Base-by-base conservation (phyloP, 78 protist species). In the Thecamonas trahens region DNA sequence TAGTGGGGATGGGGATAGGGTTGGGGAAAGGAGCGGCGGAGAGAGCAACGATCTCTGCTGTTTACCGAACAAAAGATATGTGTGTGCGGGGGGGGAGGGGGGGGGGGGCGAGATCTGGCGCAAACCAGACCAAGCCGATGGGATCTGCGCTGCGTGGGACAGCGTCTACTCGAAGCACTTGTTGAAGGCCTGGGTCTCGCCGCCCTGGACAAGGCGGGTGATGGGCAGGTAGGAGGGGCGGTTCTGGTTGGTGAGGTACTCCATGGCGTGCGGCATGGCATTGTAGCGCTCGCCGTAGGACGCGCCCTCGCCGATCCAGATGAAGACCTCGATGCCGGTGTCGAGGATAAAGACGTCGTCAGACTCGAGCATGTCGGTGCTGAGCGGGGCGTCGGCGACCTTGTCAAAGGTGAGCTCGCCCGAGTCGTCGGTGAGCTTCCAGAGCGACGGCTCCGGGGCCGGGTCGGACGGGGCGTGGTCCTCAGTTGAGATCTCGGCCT, bases 251-350 rank as follows among this genome's bases (percentile, higher is more conserved):
- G 2, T 18, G 38, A 72, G 67, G 74, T 31, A 65, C n/a, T 57
- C 37, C 13, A 0, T 2, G 24, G 47, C 87, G 35, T 0, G 0
- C 24, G 3, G 40, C 79, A 70, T 49, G 15, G 55, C 31, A n/a
- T 1, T 72, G 24, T 1, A 5, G 26, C 17, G 0, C 58, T 64
- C 73, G 77, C 67, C 47, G 28, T 24, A 22, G 35, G 84, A 50
- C 20, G 76, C 34, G 14, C 59, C 50, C 76, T 50, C 60, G 32
- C 91, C 91, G 28, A 80, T 58, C 91, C 91, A 86, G 35, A 63
- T 61, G 34, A 70, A 82, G 72, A 83, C 0, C 24, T 44, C 35
- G 65, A 3, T 4, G 11, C 81, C 82, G 26, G 3, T 3, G 72
- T 85, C 90, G 59, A 82, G 28, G 47, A 89, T 14, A 58, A 61